These are phyloP conservation scores for Teunomyces kruisii DNA, from an alignment of 805 yeast species.

Conservation along the genomic window DNA sequence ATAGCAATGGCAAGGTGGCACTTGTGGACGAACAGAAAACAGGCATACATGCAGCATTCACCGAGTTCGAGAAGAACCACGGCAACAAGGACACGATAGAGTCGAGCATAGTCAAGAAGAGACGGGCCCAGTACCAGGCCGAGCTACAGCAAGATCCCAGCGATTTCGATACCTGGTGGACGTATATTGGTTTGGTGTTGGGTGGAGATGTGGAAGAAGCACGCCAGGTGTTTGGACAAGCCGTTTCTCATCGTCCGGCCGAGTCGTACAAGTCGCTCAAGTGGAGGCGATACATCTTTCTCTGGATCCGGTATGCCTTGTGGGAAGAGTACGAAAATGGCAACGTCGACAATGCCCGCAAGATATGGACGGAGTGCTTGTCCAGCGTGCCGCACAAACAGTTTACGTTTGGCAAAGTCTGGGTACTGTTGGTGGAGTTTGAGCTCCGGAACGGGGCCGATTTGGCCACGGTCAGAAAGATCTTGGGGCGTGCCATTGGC, in stretches of 20 bases:
- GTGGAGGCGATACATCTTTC: constrained; percentile 70
- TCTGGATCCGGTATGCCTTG: constrained; percentile 68
- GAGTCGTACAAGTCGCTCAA: constrained; percentile 25
- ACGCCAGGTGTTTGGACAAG: constrained; percentile 35
- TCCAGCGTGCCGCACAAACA: constrained; percentile 53
- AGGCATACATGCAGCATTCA: constrained; percentile 36
- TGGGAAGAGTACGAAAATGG: constrained; percentile 54
- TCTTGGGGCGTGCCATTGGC: constrained; percentile 74
- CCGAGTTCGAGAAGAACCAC: constrained; percentile 63
- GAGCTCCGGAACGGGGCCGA: constrained; percentile 56
- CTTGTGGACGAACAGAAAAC: constrained; percentile 32
- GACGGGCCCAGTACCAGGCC: constrained; percentile 56
- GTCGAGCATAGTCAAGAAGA: constrained; percentile 48
- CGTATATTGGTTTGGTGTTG: constrained; percentile 54
- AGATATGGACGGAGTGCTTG: constrained; percentile 50
- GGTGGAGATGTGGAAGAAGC: constrained; percentile 28
- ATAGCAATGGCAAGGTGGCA: constrained; percentile 13
- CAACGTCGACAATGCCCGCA: constrained; percentile 47
- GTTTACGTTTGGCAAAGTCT: constrained; percentile 69
- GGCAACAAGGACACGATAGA: constrained; percentile 60
- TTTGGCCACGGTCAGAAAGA: constrained; percentile 56
- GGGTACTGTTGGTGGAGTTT: constrained; percentile 72
- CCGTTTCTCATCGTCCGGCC: constrained; percentile 41
- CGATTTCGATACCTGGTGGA: constrained; percentile 86
- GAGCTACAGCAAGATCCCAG: constrained; percentile 44